These are phyloP conservation scores for Hibiscus mutabilis DNA, from an alignment of 345 rosid species.

Conservation along the genomic window DNA sequence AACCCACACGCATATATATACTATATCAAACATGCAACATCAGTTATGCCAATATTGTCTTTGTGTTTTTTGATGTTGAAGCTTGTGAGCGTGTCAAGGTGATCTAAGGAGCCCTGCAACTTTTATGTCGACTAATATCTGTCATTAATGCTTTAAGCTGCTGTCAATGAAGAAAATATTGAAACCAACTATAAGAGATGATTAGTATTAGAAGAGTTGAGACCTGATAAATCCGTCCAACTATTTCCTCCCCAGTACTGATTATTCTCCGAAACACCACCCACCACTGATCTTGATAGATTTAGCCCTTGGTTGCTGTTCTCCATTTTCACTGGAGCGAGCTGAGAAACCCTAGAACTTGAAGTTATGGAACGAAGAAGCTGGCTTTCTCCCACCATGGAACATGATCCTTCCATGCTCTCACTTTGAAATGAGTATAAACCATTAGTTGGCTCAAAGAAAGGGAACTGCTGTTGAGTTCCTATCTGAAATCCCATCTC, in stretches of 20 bases:
- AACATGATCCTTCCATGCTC: slow-evolving; percentile 32
- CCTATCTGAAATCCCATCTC: slow-evolving; percentile 47
- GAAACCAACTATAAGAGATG: slow-evolving; percentile 21
- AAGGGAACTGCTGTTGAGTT: slow-evolving; percentile 39
- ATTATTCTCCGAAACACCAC: slow-evolving; percentile 26
- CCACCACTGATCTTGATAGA: slow-evolving; percentile 30
- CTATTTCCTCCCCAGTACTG: slow-evolving; percentile 40
- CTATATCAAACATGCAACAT: not conserved
- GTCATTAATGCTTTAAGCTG: slow-evolving; percentile 7
- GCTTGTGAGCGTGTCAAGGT: not conserved
- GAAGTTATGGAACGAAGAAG: slow-evolving; percentile 21
- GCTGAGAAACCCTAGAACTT: slow-evolving; percentile 51
- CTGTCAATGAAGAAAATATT: not conserved
- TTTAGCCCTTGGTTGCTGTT: slow-evolving; percentile 29
- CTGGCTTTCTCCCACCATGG: slow-evolving; percentile 27
- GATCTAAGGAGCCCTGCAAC: not conserved
- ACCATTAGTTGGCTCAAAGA: slow-evolving; percentile 37
- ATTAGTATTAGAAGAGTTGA: slow-evolving; percentile 30
- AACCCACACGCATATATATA: not conserved
- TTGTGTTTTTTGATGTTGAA: not conserved
- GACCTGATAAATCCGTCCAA: slow-evolving; percentile 45
- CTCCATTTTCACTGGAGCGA: slow-evolving; percentile 54
- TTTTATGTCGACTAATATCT: not conserved
- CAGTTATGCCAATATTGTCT: slow-evolving; percentile 13
- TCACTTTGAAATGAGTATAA: slow-evolving; percentile 36